Percentiles rank a stretch among this genome's conserved stretches.
Conservation (phyloP, 371 early-diverging fungal species). For the Chytridium lagenaria region DNA sequence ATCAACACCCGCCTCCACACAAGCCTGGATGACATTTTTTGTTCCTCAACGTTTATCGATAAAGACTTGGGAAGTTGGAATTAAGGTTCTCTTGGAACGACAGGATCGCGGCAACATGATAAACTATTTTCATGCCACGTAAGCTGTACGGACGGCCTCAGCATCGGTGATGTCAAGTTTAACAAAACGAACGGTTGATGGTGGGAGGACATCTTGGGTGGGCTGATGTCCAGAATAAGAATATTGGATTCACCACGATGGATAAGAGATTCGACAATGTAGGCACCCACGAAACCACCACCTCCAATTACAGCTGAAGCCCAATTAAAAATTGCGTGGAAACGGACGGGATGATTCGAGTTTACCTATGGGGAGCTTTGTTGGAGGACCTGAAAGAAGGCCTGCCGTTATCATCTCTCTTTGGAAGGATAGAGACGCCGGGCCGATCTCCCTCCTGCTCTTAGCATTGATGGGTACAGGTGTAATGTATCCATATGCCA, state of each 20-base stretch:
- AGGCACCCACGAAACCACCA: neutral
- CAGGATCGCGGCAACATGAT: neutral
- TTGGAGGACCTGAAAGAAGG: too few species aligned
- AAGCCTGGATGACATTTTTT: neutral
- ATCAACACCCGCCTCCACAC: neutral
- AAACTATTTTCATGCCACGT: neutral
- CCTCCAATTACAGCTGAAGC: constrained; percentile 5
- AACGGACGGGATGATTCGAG: too few species aligned
- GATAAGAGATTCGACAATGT: neutral
- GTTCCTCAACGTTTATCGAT: neutral
- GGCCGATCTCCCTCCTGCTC: too few species aligned
- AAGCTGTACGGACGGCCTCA: neutral
- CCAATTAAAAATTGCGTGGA: too few species aligned
- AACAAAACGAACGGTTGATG: neutral
- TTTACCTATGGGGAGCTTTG: too few species aligned
- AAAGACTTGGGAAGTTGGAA: neutral
- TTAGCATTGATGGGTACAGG: too few species aligned
- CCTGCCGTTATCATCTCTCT: too few species aligned
- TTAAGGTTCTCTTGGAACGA: neutral
- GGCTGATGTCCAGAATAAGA: neutral
- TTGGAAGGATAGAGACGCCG: too few species aligned
- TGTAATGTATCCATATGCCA: too few species aligned
- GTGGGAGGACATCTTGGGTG: neutral
- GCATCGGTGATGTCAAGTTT: constrained; percentile 6
- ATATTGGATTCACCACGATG: neutral